Evolutionary conservation across 306 rosid genomes (phyloP).

Genomic region (Prunus davidiana): DNA sequence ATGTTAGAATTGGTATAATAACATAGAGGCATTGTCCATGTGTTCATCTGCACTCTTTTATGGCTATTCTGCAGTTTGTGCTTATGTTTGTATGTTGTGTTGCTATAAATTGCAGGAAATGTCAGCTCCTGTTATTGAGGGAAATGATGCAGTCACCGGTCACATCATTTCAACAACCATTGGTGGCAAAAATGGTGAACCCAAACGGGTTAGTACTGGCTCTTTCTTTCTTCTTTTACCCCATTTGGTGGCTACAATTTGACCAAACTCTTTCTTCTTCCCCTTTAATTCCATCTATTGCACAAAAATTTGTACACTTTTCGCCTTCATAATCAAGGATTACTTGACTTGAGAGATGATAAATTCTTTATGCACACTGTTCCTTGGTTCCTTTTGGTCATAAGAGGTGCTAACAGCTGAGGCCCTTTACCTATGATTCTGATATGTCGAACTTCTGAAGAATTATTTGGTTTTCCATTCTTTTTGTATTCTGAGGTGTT

Average conservation of each 20-base stretch:
- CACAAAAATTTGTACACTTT: not conserved
- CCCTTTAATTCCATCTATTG: not conserved
- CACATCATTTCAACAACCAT: conserved; percentile 92
- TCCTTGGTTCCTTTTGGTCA: not conserved
- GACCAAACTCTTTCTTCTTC: not conserved
- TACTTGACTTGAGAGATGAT: not conserved
- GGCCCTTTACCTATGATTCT: conserved; percentile 9
- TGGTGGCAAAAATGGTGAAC: conserved; percentile 95
- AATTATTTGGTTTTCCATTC: conserved; percentile 6
- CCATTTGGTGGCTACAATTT: not conserved
- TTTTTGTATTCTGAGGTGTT: conserved; percentile 19
- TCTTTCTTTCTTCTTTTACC: conserved; percentile 9
- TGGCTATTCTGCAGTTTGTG: not conserved
- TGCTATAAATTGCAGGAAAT: conserved; percentile 65
- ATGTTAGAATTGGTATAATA: not conserved
- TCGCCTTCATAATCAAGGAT: conserved; percentile 5
- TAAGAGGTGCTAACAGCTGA: not conserved
- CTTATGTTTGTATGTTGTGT: conserved; percentile 5
- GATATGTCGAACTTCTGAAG: conserved; percentile 15
- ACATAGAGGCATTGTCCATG: not conserved
- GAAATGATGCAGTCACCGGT: conserved; percentile 82
- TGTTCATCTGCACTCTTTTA: not conserved
- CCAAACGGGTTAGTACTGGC: conserved; percentile 60
- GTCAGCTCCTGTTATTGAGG: conserved; percentile 64
- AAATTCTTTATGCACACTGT: not conserved